Conservation (phyloP, 1,139 yeast species). For the Hansenula lynferdii region DNA sequence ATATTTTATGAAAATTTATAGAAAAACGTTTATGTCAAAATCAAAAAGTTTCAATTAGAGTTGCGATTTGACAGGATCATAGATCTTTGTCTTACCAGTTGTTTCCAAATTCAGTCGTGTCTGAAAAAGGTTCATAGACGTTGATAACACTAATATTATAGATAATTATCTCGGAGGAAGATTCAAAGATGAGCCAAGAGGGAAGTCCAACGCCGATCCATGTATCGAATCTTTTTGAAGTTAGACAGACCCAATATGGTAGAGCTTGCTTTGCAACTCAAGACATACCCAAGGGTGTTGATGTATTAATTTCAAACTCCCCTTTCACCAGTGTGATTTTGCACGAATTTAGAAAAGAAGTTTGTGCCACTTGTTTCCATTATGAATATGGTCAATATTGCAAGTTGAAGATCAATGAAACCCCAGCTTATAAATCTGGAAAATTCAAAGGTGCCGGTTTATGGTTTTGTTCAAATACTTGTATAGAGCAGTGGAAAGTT, state of each 20-base stretch:
- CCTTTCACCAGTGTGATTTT: conserved; percentile 47
- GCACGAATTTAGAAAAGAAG: conserved; percentile 60
- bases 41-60: too few relatives aligned
- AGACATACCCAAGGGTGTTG: conserved; percentile 37
- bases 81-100: too few relatives aligned
- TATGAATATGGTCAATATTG: conserved; percentile 47
- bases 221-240: conserved; percentile 26
- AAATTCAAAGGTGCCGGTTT: conserved; percentile 38
- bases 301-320: conserved; percentile 33
- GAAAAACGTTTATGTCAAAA: too few relatives aligned
- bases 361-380: conserved; percentile 50
- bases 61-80: too few relatives aligned
- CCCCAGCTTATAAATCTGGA: conserved; percentile 9
- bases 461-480: conserved; percentile 50
- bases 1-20: too few relatives aligned
- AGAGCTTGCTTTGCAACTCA: conserved; percentile 56
- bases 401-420: conserved; percentile 31
- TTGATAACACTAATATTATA: too few relatives aligned
- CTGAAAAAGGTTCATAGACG: too few relatives aligned
- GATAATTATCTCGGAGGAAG: background rate
- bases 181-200: conserved; percentile 2
- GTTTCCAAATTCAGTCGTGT: too few relatives aligned
- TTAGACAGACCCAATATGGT: conserved; percentile 44
- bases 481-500: conserved; percentile 33
- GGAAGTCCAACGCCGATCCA: conserved; percentile 11